Percentiles rank a stretch among this genome's conserved stretches.
These are phyloP conservation scores for Eucalyptus virginea DNA, from an alignment of 345 rosid species.

Conservation along the genomic window DNA sequence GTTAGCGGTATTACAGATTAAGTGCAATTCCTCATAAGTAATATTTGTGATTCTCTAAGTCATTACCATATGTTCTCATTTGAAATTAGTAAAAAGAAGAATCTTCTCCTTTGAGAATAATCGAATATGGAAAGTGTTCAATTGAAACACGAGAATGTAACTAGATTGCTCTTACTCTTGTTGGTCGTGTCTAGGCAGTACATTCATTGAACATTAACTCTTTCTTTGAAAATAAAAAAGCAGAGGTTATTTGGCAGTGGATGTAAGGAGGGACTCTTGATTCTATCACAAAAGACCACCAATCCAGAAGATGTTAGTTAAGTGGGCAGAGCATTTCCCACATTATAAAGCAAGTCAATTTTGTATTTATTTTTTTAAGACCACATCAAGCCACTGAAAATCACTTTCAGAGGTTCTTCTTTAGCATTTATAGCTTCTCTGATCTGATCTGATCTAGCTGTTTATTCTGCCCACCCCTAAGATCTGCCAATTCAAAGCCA, in stretches of 20 bases:
- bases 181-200: not conserved
- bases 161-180: not conserved
- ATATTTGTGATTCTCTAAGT: not conserved
- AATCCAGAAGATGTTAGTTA: not conserved
- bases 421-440: not conserved
- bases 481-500: not conserved
- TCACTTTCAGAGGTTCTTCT: not conserved
- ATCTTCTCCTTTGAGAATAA: not conserved
- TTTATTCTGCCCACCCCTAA: not conserved
- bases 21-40: not conserved
- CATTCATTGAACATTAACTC: not conserved
- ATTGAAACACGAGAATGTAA: not conserved
- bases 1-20: rapidly evolving
- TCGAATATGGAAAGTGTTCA: not conserved
- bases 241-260: not conserved
- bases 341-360: not conserved
- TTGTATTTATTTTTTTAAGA: not conserved
- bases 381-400: not conserved
- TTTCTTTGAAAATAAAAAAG: not conserved
- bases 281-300: not conserved
- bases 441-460: not conserved
- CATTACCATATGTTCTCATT: not conserved
- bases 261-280: not conserved
- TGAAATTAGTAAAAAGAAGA: not conserved
- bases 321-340: not conserved